Base-by-base conservation (phyloP, 106 monocot species). In the Vanilla planifolia region DNA sequence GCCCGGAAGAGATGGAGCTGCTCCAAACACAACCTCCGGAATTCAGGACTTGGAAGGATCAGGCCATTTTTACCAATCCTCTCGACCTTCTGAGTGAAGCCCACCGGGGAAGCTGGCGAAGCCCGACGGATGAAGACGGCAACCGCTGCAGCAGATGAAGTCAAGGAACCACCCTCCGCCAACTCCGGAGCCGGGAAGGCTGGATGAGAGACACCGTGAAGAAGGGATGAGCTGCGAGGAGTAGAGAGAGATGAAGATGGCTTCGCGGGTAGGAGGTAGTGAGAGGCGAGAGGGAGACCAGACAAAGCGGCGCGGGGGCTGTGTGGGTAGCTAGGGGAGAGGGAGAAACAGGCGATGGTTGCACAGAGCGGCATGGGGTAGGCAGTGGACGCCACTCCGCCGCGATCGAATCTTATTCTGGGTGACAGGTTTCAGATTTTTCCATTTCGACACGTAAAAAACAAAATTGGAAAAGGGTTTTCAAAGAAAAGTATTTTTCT, bases 1-100 rank as follows among this genome's bases (percentile, higher is more conserved):
- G 63, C 72, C 5, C 82, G 66, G 56, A 88, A 88, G 14, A 88
- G 73, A 19, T 82, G 76, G 36, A 88, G 62, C 79, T 82, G 87
- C 72, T 72, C 79, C 43, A 70, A 16, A 55, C 87, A 88, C 13
- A 88, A 69, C 50, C 67, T 59, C 37, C 65, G 75, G 67, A 88
- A 87, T 36, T 82, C 87, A 1, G 79, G 47, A 25, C 82, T 88
- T 10, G 82, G 82, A 7, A 70, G 56, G 39, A 84, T 62, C 23
- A 56, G n/a, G 23, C 73, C 72, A 1, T 15, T 11, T 46, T 46
- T 55, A 43, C 67, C 59, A 0, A 7, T 36, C 66, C 55, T 75
- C 67, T 74, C 85, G 44, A 69, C 41, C 55, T 68, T 43, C 57
- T 69, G 72, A 22, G 75, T 51, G 44, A 82, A 88, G 51, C 79